Evolutionary conservation across 2,329 filamentous ascomycete genomes (phyloP).

Genomic region (Penicillium vulpinum): DNA sequence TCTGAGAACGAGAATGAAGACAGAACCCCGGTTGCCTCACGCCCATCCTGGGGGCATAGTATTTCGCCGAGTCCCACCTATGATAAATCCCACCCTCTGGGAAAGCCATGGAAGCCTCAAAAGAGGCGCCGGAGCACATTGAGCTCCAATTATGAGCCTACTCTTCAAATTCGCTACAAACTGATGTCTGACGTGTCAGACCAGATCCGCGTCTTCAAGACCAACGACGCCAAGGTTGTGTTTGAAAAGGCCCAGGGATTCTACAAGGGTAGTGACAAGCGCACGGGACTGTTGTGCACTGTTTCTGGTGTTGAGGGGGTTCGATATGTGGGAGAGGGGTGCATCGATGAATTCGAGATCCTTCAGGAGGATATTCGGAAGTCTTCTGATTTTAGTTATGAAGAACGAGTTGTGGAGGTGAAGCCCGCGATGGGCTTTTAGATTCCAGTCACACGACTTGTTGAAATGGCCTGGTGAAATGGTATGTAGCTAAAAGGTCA

Average conservation of each 20-base stretch:
- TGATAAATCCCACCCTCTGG: neutral
- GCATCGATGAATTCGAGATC: constrained; percentile 22
- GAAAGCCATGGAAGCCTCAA: neutral
- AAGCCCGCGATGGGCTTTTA: neutral
- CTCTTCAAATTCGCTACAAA: constrained; percentile 14
- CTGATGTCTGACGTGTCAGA: constrained; percentile 14
- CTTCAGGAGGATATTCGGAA: constrained; percentile 18
- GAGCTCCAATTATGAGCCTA: neutral
- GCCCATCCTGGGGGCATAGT: rapidly evolving
- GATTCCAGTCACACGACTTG: neutral
- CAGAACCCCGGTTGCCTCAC: neutral
- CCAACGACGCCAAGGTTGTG: constrained; percentile 13
- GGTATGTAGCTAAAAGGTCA: neutral
- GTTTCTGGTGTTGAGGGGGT: neutral
- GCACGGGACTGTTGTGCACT: constrained; percentile 10
- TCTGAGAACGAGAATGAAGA: too few relatives aligned
- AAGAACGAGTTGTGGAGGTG: neutral
- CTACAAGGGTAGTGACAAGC: constrained; percentile 14
- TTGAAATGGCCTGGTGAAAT: neutral
- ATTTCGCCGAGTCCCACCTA: too few relatives aligned
- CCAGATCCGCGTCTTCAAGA: constrained; percentile 17
- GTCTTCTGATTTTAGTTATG: neutral
- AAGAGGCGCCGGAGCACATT: neutral
- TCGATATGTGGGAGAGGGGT: constrained; percentile 23
- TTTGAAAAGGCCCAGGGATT: constrained; percentile 25